Base-by-base conservation (phyloP, 2,329 filamentous ascomycete genomes). In the Stenocarpella maydis region DNA sequence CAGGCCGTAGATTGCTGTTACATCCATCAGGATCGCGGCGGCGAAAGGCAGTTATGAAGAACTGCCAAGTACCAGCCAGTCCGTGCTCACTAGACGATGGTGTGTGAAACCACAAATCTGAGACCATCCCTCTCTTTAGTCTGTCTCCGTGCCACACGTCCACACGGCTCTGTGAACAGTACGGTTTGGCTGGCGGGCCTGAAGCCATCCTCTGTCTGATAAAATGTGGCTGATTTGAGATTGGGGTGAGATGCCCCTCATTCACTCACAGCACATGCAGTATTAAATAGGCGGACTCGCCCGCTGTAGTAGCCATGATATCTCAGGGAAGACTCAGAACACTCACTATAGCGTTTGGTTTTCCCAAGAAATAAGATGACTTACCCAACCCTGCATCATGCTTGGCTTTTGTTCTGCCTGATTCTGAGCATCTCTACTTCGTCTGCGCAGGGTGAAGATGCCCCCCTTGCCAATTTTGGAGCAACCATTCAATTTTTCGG, bases 121-220 rank as follows among this genome's bases (percentile, higher is more conserved):
- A 47, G 47, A 47, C 41, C 12, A n/a, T 17, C 19, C 58, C 9
- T 17, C 6, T 14, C 7, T 1, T 21, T 24, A 49, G 58, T 17
- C 41, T 31, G 26, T 17, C 41, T 34, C 58, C 58, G 14, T 61
- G n/a, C 41, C 19, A 24, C 41, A 15, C 31, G 8, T 61, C 41
- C 15, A 7, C 24, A 28, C 19, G 26, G 26, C 58, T 17, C 41
- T 10, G 26, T 21, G 21, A 19, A 5, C 9, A 3, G 19, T 4
- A 34, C 19, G 14, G 12, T 6, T 7, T 37, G 26, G 12, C 24
- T 34, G 4, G 5, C 24, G 19, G 15, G 34, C n/a, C 17, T n/a
- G 58, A 61, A 61, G 58, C 58, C n/a, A 61, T 61, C 41, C 19
- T 61, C 24, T 47, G 41, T 24, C 41, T 61, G n/a, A 14, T 17